Evolutionary conservation across 2,329 filamentous ascomycete species (phyloP).

Genomic region (Neonectria hederae): DNA sequence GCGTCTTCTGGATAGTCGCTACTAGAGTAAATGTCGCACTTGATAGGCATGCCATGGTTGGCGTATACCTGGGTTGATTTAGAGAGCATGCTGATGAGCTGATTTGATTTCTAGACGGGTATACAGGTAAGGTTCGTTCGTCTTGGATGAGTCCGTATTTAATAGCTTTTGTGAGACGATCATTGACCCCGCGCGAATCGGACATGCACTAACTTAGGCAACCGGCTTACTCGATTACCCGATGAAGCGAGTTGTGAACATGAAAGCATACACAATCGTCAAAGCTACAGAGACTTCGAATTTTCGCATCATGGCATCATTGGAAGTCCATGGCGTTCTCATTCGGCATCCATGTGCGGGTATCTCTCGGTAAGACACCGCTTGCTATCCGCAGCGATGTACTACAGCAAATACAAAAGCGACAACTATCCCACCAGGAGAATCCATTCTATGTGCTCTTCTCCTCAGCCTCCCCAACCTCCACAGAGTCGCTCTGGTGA

Average conservation of each 20-base stretch:
- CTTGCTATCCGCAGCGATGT: neutral
- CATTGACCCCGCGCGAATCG: conserved; percentile 6
- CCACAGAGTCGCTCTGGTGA: conserved; percentile 28
- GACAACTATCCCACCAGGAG: neutral
- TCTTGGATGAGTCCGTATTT: neutral
- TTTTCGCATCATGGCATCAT: neutral
- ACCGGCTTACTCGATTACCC: conserved; percentile 15
- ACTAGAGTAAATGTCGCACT: conserved; percentile 49
- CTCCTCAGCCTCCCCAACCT: conserved; percentile 28
- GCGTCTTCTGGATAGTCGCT: conserved; percentile 33
- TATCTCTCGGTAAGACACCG: neutral
- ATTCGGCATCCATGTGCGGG: neutral
- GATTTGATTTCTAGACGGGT: neutral
- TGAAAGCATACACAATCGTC: neutral
- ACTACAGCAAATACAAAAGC: neutral
- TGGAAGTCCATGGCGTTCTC: neutral
- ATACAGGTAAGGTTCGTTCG: neutral
- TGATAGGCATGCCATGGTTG: conserved; percentile 45
- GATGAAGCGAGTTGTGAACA: neutral
- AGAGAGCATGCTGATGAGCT: conserved; percentile 33
- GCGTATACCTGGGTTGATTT: conserved; percentile 44
- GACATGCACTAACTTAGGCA: neutral
- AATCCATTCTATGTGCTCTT: conserved; percentile 10
- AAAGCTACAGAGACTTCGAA: neutral
- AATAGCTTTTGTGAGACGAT: neutral